These are phyloP conservation scores for Paecilomyces dactylethromorphus DNA, from an alignment of 2,329 filamentous ascomycete genomes.

Conservation along the genomic window DNA sequence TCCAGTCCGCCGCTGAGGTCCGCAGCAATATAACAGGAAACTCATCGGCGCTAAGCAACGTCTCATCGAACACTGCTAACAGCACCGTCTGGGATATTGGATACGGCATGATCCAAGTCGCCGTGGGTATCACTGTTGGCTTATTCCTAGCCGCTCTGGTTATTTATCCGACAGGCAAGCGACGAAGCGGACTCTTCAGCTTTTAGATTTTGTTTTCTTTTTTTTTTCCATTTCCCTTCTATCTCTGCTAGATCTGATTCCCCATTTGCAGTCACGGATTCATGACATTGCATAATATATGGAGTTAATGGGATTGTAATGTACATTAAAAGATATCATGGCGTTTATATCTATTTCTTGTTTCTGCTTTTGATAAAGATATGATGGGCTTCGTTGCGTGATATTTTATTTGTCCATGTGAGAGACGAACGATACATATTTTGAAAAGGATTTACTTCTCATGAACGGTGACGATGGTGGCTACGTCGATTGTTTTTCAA, in stretches of 20 bases:
- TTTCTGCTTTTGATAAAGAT: not conserved
- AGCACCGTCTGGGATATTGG: conserved; percentile 37
- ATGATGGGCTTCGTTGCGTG: not conserved
- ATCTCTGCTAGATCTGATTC: not conserved
- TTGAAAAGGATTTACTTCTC: not conserved
- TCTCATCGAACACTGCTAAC: conserved; percentile 32
- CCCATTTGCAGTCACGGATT: not conserved
- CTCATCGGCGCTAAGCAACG: conserved; percentile 25
- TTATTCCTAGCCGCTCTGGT: conserved; percentile 41
- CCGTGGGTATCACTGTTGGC: conserved; percentile 42
- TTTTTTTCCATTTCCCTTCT: not conserved
- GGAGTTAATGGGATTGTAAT: not conserved
- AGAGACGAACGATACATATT: not conserved
- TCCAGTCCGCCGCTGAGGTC: conserved; percentile 52
- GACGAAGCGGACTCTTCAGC: conserved; percentile 41
- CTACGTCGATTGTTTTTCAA: not conserved
- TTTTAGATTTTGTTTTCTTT: conserved; percentile 18
- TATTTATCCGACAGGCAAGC: conserved; percentile 41
- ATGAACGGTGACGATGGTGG: not conserved
- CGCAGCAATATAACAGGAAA: conserved; percentile 19
- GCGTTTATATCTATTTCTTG: not conserved
- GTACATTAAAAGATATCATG: not conserved
- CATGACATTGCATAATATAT: not conserved
- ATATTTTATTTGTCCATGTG: not conserved
- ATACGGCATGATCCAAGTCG: conserved; percentile 42